Evolutionary conservation across 2,329 filamentous ascomycete species (phyloP), one percentile per base, ranked within the genome.

Genomic region (Thelonectria discophora): DNA sequence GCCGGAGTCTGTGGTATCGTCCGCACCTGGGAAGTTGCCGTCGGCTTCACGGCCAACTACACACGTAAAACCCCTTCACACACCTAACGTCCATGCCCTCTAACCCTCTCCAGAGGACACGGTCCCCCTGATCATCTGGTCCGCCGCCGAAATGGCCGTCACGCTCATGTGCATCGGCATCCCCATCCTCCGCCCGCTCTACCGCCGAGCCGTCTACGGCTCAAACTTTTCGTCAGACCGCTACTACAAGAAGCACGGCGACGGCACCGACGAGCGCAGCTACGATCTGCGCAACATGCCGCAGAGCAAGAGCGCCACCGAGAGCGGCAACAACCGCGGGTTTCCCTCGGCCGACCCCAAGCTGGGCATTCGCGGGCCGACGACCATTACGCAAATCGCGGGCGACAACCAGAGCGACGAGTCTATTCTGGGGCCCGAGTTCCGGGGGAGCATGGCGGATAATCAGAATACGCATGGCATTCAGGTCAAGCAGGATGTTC

Each of bases 111-210:
- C 46, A 77, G 75, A 72, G 27, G 73, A 76, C 46, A 74, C 73
- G 30, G 75, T 76, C 5, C 60, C 60, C 1, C 65, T 76, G 30
- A 74, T 75, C n/a, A 64, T 75, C 30, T 79, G 77, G 76, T 74
- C 74, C 0, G 74, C 71, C 12, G 75, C 75, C 46, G 77, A 79
- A 56, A 72, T 76, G 11, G 66, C 73, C 18, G 73, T 77, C 5
- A 74, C 74, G 20, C 70, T 79, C 63, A 66, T 79, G 27, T 78
- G 77, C 66, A 72, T 77, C 30, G 75, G 73, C 18, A 76, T 79
- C 15, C 77, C 77, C 48, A 75, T 77, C 11, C 69, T 77, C 8
- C 71, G 76, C 0, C 78, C 78, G 0, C 69, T 80, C 1, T 80
- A 77, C 65, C 67, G 60, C 15, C 69, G 63, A 15, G 20, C 65